These are phyloP conservation scores for Aphanomyces astaci DNA, from an alignment of 352 stramenopile species.

Conservation along the genomic window DNA sequence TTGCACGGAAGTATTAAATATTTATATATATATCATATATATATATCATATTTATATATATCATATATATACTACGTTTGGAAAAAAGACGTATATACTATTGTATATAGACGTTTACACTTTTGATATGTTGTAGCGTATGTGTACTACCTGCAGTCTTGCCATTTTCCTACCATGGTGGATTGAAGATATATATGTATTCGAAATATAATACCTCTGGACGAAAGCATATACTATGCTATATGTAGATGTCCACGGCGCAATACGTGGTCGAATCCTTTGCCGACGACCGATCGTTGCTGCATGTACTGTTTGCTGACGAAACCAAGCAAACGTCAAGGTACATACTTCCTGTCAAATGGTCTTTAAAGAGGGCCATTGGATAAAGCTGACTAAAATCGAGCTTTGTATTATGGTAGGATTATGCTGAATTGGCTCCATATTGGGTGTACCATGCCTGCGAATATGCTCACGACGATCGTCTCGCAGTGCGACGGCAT, in stretches of 20 bases:
- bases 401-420: background rate
- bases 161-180: too few species aligned
- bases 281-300: conserved; percentile 38
- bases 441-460: conserved; percentile 53
- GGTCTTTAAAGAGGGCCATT: background rate
- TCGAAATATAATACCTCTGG: too few species aligned
- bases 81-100: too few species aligned
- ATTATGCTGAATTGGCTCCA: conserved; percentile 45
- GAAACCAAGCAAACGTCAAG: conserved; percentile 9
- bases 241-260: conserved; percentile 38
- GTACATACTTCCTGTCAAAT: background rate
- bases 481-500: conserved; percentile 54
- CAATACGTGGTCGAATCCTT: conserved; percentile 51
- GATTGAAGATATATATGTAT: too few species aligned
- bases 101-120: too few species aligned
- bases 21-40: too few species aligned
- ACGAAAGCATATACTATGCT: too few species aligned
- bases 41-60: too few species aligned
- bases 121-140: too few species aligned
- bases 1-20: too few species aligned
- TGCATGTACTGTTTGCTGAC: conserved; percentile 35
- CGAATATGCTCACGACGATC: conserved; percentile 49
- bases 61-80: too few species aligned
- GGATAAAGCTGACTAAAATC: background rate
- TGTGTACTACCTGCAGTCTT: too few species aligned